Evolutionary conservation across 176 grass and related monocot genomes (phyloP).

Genomic region (Eleusine indica): DNA sequence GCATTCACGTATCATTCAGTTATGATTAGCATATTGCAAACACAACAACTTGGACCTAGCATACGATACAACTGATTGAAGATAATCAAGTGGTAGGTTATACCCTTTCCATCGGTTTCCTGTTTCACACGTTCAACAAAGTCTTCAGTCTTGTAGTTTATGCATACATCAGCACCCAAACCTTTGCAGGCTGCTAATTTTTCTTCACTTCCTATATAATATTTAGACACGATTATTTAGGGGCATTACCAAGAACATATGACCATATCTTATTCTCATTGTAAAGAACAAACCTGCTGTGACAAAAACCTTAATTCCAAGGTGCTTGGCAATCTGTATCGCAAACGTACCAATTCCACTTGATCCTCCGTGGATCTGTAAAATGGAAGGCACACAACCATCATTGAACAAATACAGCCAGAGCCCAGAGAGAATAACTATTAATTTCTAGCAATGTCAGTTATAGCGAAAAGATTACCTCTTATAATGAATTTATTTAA

Average conservation of each 20-base stretch:
- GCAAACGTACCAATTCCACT: conserved; percentile 95
- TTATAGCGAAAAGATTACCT: background rate
- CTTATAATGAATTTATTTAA: background rate
- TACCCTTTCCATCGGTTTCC: conserved; percentile 84
- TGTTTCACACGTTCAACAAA: conserved; percentile 74
- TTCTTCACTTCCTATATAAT: conserved; percentile 62
- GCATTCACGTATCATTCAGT: background rate
- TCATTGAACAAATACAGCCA: background rate
- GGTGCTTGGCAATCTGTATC: conserved; percentile 77
- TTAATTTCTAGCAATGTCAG: background rate
- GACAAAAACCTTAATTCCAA: conserved; percentile 79
- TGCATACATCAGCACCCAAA: conserved; percentile 84
- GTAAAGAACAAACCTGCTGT: conserved; percentile 65
- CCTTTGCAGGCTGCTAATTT: conserved; percentile 76
- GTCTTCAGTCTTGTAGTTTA: conserved; percentile 94
- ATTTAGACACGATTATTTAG: background rate
- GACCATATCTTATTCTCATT: background rate
- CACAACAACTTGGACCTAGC: background rate
- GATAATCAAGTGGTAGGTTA: background rate
- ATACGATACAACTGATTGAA: background rate
- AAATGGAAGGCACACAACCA: background rate
- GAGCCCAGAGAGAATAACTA: background rate
- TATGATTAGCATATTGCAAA: background rate
- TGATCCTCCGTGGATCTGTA: conserved; percentile 90
- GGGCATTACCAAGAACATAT: background rate